phyloP scores from a whole-genome alignment of 2,329 filamentous ascomycete genomes.

The Aciculosporium take region DNA sequence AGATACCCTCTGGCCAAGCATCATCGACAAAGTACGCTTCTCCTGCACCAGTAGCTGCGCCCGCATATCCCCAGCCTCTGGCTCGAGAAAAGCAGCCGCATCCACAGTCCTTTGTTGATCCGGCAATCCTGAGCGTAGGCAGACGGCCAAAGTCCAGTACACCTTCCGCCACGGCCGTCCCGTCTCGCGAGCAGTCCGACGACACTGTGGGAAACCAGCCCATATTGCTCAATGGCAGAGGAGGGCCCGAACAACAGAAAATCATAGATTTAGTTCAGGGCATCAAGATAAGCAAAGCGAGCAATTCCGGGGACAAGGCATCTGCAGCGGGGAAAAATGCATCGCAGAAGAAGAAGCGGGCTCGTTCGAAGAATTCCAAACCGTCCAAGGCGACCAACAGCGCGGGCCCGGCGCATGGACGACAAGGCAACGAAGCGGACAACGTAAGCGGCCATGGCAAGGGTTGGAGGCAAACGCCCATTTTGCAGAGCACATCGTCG shows the following conservation, averaged over 20 bases:
- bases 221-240: constrained; percentile 2
- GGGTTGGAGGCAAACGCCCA: constrained; percentile 46
- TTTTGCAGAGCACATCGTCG: constrained; percentile 43
- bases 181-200: constrained; percentile 5
- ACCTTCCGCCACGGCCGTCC: constrained; percentile 10
- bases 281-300: constrained; percentile 11
- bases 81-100: constrained; percentile 14
- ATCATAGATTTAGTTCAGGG: constrained; percentile 15
- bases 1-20: constrained; percentile 20
- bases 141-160: constrained; percentile 23
- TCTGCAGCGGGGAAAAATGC: constrained; percentile 11
- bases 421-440: constrained; percentile 11
- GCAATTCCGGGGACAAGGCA: constrained; percentile 9
- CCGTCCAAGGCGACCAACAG: constrained; percentile 16
- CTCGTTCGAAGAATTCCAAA: constrained; percentile 18
- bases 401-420: constrained; percentile 14
- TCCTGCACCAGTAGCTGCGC: constrained; percentile 11
- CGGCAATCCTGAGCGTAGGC: constrained; percentile 63
- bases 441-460: constrained; percentile 27
- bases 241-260: constrained; percentile 12
- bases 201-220: constrained; percentile 3
- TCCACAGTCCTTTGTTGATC: constrained; percentile 52
- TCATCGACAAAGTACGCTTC: constrained; percentile 15
- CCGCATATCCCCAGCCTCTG: constrained; percentile 10
- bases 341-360: constrained; percentile 18